A percentile compares a stretch with the other conserved stretches of the same genome.
Evolutionary conservation across 139 green algal species (phyloP).

Genomic region (Tetradesmus obliquus): DNA sequence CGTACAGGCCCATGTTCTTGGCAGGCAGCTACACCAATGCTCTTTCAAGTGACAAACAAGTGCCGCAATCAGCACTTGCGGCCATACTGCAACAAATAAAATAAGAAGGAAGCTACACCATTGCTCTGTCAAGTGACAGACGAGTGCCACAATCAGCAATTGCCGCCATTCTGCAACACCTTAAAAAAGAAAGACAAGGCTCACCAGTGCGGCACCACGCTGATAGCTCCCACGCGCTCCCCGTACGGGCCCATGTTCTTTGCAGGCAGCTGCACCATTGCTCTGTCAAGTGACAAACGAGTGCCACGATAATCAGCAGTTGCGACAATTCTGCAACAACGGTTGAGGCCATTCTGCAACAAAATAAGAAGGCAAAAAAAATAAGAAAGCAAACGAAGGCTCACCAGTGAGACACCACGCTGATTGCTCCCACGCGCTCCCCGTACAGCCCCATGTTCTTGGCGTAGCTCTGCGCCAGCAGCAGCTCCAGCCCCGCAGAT

Average conservation of each 20-base stretch:
- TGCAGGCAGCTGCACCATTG: no score
- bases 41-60: no score
- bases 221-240: background rate
- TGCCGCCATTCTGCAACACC: background rate
- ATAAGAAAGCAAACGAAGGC: background rate
- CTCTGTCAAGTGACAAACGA: no score
- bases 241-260: slow-evolving; percentile 15
- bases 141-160: no score
- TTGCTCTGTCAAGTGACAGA: no score
- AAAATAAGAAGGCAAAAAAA: background rate
- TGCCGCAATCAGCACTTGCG: no score
- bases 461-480: slow-evolving; percentile 76
- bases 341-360: background rate
- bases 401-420: slow-evolving; percentile 58
- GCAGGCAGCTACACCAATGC: no score
- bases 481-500: slow-evolving; percentile 54
- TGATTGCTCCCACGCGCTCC: slow-evolving; percentile 63
- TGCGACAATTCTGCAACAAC: no score
- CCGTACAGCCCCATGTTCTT: slow-evolving; percentile 96
- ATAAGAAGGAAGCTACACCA: no score
- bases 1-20: slow-evolving; percentile 19
- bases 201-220: slow-evolving; percentile 35
- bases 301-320: no score
- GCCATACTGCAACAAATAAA: no score
- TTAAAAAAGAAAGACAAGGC: background rate